phyloP scores from a whole-genome alignment of 2,329 filamentous ascomycete species.

The Colletotrichum sp. region DNA sequence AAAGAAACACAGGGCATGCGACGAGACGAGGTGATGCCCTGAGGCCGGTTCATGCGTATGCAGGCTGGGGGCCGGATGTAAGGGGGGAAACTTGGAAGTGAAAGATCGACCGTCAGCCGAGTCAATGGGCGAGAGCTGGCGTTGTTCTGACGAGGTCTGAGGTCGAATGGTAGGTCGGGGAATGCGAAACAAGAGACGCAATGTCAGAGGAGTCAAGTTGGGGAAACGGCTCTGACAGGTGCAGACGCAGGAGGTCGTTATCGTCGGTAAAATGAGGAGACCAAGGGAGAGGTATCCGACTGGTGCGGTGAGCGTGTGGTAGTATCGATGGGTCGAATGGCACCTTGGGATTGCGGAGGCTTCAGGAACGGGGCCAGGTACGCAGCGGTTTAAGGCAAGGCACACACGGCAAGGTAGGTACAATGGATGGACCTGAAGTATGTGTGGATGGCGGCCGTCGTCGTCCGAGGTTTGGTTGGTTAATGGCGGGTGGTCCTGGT shows the following conservation, averaged over 20 bases:
- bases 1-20: conserved; percentile 10
- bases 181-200: conserved; percentile 14
- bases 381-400: background rate
- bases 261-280: background rate
- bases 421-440: background rate
- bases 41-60: conserved; percentile 15
- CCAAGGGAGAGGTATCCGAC: conserved; percentile 5
- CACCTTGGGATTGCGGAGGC: background rate
- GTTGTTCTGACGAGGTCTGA: background rate
- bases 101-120: conserved; percentile 2
- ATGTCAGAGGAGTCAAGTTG: background rate
- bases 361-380: background rate
- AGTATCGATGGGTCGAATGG: background rate
- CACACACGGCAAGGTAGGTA: background rate
- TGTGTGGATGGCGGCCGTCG: background rate
- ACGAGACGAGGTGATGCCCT: conserved; percentile 14
- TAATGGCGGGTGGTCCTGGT: background rate
- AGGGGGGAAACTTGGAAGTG: conserved; percentile 16
- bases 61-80: conserved; percentile 12
- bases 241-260: conserved; percentile 10
- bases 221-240: conserved; percentile 3
- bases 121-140: background rate
- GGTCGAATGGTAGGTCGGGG: background rate
- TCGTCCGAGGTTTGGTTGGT: background rate
- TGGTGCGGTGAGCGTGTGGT: conserved; percentile 1